Conservation (phyloP, 2,329 filamentous ascomycete genomes). For the Apiospora sp. region DNA sequence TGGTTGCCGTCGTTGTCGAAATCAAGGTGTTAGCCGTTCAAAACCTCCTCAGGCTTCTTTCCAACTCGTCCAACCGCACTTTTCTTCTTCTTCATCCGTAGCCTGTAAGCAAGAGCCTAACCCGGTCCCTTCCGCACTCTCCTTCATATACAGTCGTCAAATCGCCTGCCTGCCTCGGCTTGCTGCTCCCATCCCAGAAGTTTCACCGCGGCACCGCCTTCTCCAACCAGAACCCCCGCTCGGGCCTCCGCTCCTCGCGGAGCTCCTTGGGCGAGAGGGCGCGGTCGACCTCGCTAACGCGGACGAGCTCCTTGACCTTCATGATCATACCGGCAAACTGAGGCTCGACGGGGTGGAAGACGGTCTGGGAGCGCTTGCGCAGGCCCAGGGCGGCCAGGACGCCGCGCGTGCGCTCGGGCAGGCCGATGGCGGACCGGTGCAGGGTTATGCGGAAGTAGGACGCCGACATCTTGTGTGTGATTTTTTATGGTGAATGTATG, state of each 20-base stretch:
- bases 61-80: neutral
- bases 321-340: conserved; percentile 90
- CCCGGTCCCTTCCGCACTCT: no score
- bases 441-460: conserved; percentile 83
- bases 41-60: neutral
- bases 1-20: neutral
- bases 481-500: neutral
- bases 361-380: conserved; percentile 82
- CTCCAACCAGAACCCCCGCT: conserved; percentile 84
- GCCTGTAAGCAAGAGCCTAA: neutral
- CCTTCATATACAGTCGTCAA: no score
- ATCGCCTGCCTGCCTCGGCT: no score
- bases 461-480: neutral
- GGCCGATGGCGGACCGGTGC: conserved; percentile 86
- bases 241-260: conserved; percentile 74
- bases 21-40: neutral
- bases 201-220: conserved; percentile 47
- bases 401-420: conserved; percentile 80
- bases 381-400: conserved; percentile 87
- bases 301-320: conserved; percentile 91
- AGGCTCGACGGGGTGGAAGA: conserved; percentile 85
- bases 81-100: neutral
- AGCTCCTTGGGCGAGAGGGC: conserved; percentile 72
- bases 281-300: conserved; percentile 78
- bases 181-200: no score